These are phyloP conservation scores for Elsinoe australis DNA, from an alignment of 2,329 filamentous ascomycete species.

Conservation along the genomic window DNA sequence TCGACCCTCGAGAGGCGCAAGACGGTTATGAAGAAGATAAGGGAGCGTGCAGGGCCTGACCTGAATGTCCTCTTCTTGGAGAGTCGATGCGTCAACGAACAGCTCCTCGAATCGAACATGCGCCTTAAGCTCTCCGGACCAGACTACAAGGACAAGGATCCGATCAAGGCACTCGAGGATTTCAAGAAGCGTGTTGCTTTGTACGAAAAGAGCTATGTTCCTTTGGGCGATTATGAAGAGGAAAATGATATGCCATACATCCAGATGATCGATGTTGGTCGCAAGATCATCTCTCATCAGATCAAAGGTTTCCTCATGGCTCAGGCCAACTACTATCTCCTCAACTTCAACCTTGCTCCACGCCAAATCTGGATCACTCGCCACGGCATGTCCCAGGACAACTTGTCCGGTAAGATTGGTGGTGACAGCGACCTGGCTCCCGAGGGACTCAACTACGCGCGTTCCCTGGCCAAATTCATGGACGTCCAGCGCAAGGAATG, in stretches of 20 bases:
- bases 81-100: slow-evolving; percentile 79
- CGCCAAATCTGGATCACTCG: slow-evolving; percentile 97
- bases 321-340: slow-evolving; percentile 86
- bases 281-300: slow-evolving; percentile 85
- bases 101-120: slow-evolving; percentile 90
- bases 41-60: slow-evolving; percentile 69
- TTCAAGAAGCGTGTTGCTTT: slow-evolving; percentile 88
- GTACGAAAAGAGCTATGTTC: slow-evolving; percentile 90
- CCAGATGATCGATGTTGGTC: slow-evolving; percentile 93
- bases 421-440: slow-evolving; percentile 80
- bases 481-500: slow-evolving; percentile 71
- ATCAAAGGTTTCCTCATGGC: slow-evolving; percentile 86
- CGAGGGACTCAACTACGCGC: slow-evolving; percentile 70
- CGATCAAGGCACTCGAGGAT: slow-evolving; percentile 71
- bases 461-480: slow-evolving; percentile 75
- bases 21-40: slow-evolving; percentile 56
- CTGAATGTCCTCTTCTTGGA: slow-evolving; percentile 92
- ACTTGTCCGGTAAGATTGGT: slow-evolving; percentile 78
- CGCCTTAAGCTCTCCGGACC: slow-evolving; percentile 90
- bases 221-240: slow-evolving; percentile 86
- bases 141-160: slow-evolving; percentile 92
- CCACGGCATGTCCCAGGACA: slow-evolving; percentile 86
- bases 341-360: slow-evolving; percentile 93
- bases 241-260: slow-evolving; percentile 88
- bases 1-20: slow-evolving; percentile 82